These are phyloP conservation scores for Euphorbia schlechtendalii DNA, from an alignment of 441 rosid genomes.

Conservation along the genomic window DNA sequence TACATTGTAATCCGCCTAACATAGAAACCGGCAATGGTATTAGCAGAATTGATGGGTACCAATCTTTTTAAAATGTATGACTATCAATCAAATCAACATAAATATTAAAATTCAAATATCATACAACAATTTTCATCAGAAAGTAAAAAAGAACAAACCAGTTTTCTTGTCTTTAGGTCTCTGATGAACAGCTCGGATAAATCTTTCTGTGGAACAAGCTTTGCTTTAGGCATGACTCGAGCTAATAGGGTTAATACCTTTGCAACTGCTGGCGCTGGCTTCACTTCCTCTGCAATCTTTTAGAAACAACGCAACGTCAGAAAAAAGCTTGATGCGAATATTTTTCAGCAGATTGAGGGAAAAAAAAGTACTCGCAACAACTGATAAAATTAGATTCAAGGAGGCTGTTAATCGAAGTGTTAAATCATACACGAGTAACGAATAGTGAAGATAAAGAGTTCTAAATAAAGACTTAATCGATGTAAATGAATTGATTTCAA, in stretches of 20 bases:
- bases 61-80: no score
- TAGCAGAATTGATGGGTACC: not conserved
- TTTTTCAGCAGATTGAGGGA: not conserved
- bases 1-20: conserved; percentile 74
- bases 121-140: conserved; percentile 1
- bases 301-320: conserved; percentile 32
- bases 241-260: conserved; percentile 49
- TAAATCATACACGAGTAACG: not conserved
- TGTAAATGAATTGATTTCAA: conserved; percentile 1
- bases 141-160: conserved; percentile 37
- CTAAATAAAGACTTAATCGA: not conserved
- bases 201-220: conserved; percentile 71
- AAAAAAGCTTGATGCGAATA: conserved; percentile 10
- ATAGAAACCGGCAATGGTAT: conserved; percentile 17
- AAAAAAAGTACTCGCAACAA: not conserved
- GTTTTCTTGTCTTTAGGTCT: conserved; percentile 58
- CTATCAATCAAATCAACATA: not conserved
- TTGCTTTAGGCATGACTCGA: conserved; percentile 63
- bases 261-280: conserved; percentile 55
- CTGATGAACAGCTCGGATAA: conserved; percentile 63
- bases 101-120: not conserved
- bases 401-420: not conserved
- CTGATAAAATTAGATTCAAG: not conserved
- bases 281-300: conserved; percentile 80
- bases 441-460: not conserved